Conservation (phyloP, 345 rosid genomes). For the Aurinia saxatilis region DNA sequence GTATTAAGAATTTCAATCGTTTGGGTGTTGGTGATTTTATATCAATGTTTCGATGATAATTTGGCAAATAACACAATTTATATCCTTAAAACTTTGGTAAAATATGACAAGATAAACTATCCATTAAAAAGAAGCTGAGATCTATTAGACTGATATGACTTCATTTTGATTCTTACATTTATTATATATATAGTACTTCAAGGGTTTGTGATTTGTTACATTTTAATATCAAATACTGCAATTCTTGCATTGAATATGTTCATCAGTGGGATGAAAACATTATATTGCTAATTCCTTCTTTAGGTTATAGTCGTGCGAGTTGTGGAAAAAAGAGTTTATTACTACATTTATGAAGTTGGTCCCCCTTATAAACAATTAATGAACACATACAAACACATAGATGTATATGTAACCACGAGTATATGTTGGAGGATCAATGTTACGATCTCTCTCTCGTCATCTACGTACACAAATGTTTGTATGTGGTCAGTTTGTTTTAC, state of each 20-base stretch:
- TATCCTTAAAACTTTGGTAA: too few species aligned
- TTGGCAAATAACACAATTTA: too few species aligned
- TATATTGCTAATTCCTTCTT: slow-evolving; percentile 39
- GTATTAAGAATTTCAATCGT: too few species aligned
- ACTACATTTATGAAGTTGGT: not conserved
- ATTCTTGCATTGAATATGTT: not conserved
- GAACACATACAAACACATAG: slow-evolving; percentile 10
- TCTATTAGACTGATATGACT: not conserved
- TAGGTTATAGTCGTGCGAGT: slow-evolving; percentile 23
- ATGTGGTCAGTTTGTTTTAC: slow-evolving; percentile 30
- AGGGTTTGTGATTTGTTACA: slow-evolving; percentile 8
- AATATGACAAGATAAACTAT: not conserved
- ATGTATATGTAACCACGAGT: slow-evolving; percentile 8
- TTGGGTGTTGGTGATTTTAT: too few species aligned
- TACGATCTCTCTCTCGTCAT: slow-evolving; percentile 13
- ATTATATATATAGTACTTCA: slow-evolving; percentile 3
- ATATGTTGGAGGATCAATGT: not conserved
- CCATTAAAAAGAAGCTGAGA: not conserved
- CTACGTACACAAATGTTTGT: slow-evolving; percentile 24
- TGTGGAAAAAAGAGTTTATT: not conserved
- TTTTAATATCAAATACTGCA: not conserved
- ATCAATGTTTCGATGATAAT: too few species aligned
- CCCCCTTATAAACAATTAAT: slow-evolving; percentile 5
- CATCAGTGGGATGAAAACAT: slow-evolving; percentile 32
- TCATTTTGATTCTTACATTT: not conserved